Percentiles rank a stretch among this genome's conserved stretches.
Evolutionary conservation across 345 rosid species (phyloP).

Genomic region (Populus ilicifolia): DNA sequence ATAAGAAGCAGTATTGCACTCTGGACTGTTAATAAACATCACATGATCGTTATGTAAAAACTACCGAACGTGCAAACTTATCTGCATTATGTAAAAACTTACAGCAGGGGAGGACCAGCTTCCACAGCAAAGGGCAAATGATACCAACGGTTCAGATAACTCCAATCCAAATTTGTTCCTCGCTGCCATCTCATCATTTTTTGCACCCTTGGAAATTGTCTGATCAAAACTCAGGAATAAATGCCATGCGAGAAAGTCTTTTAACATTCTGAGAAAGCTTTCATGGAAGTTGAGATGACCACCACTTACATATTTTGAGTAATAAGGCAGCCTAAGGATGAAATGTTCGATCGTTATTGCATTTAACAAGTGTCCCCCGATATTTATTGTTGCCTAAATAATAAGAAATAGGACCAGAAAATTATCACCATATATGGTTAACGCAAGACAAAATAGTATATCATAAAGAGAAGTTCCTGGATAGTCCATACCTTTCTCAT

Average conservation of each 20-base stretch:
- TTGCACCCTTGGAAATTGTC: conserved; percentile 45
- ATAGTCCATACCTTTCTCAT: conserved; percentile 57
- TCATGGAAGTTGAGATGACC: conserved; percentile 14
- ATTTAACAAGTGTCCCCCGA: conserved; percentile 65
- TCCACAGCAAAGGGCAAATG: conserved; percentile 85
- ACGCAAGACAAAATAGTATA: not conserved
- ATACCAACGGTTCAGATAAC: conserved; percentile 73
- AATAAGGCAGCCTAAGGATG: conserved; percentile 73
- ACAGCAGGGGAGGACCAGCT: conserved; percentile 98
- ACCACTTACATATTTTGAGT: conserved; percentile 58
- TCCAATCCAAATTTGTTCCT: conserved; percentile 67
- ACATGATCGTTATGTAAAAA: not conserved
- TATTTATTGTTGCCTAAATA: conserved; percentile 65
- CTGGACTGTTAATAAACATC: not conserved
- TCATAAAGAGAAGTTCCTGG: not conserved
- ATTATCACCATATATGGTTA: not conserved
- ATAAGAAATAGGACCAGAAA: not conserved
- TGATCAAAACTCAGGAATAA: conserved; percentile 19
- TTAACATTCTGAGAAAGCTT: not conserved
- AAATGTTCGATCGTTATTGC: conserved; percentile 77
- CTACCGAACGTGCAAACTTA: not conserved
- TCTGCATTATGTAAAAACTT: conserved; percentile 30
- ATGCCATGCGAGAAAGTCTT: conserved; percentile 6
- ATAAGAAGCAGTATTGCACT: not conserved
- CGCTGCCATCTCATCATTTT: conserved; percentile 53